A percentile compares a stretch with the other conserved stretches of the same genome.
Conservation (phyloP, 2,329 filamentous ascomycete species). For the Clonostachys rhizophaga region DNA sequence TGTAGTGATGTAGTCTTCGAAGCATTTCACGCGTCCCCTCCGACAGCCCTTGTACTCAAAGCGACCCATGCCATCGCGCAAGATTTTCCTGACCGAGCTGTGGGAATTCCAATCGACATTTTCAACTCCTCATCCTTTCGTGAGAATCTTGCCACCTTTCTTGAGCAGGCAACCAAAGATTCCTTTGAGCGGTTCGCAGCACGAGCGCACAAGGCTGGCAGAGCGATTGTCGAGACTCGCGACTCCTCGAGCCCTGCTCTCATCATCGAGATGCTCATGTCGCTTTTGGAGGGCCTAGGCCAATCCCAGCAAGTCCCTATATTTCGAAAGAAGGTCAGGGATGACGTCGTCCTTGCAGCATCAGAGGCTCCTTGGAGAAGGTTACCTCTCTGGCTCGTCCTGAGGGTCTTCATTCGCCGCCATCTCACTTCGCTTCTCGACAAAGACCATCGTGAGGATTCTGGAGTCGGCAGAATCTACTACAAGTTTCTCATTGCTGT, state of each 20-base stretch:
- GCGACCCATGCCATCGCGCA: slow-evolving; percentile 46
- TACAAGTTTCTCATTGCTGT: slow-evolving; percentile 56
- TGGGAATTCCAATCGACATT: slow-evolving; percentile 29
- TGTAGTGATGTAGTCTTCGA: slow-evolving; percentile 35
- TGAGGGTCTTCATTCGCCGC: slow-evolving; percentile 29
- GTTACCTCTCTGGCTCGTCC: too few relatives aligned
- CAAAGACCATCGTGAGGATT: background rate
- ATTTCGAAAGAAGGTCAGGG: slow-evolving; percentile 36
- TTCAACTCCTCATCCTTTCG: slow-evolving; percentile 33
- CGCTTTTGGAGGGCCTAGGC: slow-evolving; percentile 52
- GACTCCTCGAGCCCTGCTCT: slow-evolving; percentile 53
- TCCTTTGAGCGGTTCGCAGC: slow-evolving; percentile 48
- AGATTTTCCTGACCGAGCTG: slow-evolving; percentile 54
- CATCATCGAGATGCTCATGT: slow-evolving; percentile 55
- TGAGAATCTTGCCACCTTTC: slow-evolving; percentile 39
- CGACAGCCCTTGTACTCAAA: slow-evolving; percentile 43
- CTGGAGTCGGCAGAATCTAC: background rate
- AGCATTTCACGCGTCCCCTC: slow-evolving; percentile 54
- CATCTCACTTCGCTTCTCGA: slow-evolving; percentile 19
- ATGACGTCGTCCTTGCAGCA: too few relatives aligned
- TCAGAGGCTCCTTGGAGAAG: too few relatives aligned
- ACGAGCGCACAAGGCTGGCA: slow-evolving; percentile 43
- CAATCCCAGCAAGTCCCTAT: slow-evolving; percentile 19
- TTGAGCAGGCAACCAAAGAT: slow-evolving; percentile 52
- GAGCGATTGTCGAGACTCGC: slow-evolving; percentile 43